These are phyloP conservation scores for Suillus placidus DNA, from an alignment of 768 basidiomycete genomes.

Conservation along the genomic window DNA sequence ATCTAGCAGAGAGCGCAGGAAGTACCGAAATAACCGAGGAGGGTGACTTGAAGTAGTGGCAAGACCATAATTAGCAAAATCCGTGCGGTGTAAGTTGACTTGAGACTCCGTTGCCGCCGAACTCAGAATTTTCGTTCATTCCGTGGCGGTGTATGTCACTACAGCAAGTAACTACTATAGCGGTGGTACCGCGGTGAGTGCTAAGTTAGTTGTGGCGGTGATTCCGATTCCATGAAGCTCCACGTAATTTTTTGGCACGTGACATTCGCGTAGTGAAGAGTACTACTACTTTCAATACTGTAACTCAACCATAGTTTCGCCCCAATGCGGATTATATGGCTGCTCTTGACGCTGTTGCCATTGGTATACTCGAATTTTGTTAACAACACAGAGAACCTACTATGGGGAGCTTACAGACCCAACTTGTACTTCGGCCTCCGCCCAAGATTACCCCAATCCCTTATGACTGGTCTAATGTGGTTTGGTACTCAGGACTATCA, in stretches of 20 bases:
- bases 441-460: conserved; percentile 82
- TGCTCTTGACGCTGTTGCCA: conserved; percentile 30
- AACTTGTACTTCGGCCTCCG: conserved; percentile 95
- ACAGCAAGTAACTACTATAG: too few relatives aligned
- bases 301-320: conserved; percentile 4
- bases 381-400: conserved; percentile 44
- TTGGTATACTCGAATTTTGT: conserved; percentile 21
- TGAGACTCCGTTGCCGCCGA: too few relatives aligned
- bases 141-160: too few relatives aligned
- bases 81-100: too few relatives aligned
- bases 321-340: conserved; percentile 28
- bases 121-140: too few relatives aligned
- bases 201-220: too few relatives aligned
- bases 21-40: neutral
- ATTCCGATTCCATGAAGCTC: neutral
- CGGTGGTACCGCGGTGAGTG: too few relatives aligned
- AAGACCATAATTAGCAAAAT: too few relatives aligned
- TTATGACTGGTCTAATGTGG: conserved; percentile 94
- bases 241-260: conserved; percentile 16
- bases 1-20: neutral
- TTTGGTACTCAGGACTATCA: conserved; percentile 86
- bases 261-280: neutral
- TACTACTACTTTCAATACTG: neutral
- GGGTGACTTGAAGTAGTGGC: neutral
- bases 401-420: conserved; percentile 85